These are phyloP conservation scores for Tolypocladium cylindrosporum DNA, from an alignment of 2,329 filamentous ascomycete species.

Conservation along the genomic window DNA sequence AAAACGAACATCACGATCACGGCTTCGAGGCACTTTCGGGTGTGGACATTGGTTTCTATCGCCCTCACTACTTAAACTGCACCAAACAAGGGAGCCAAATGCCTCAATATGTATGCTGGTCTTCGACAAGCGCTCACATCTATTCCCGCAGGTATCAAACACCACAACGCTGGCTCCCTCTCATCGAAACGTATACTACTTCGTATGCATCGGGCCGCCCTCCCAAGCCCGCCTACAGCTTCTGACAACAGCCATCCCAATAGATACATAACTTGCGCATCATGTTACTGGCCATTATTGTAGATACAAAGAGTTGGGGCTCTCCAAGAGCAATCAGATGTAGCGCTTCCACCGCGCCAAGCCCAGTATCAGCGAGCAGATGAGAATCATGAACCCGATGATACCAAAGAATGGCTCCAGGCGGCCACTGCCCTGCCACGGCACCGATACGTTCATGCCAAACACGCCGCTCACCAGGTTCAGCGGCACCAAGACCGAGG, in stretches of 20 bases:
- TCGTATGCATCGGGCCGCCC: neutral
- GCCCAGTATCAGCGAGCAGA: conserved; percentile 36
- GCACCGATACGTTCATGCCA: conserved; percentile 78
- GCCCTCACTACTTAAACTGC: neutral
- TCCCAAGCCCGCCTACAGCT: neutral
- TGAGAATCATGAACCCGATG: conserved; percentile 39
- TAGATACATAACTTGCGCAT: neutral
- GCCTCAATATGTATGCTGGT: neutral
- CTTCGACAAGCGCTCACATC: neutral
- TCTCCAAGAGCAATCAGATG: conserved; percentile 23
- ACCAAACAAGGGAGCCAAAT: no score
- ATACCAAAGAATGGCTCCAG: conserved; percentile 47
- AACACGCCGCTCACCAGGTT: conserved; percentile 85
- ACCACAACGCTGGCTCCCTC: neutral
- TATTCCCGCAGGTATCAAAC: neutral
- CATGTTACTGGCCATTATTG: neutral
- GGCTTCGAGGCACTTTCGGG: no score
- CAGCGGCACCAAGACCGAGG: conserved; percentile 90
- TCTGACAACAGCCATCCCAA: neutral
- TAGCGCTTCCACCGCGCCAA: conserved; percentile 36
- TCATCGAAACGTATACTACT: neutral
- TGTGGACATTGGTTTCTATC: neutral
- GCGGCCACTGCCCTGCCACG: conserved; percentile 43
- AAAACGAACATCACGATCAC: no score
- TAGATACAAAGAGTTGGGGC: neutral